These are phyloP conservation scores for Mycena capillaripes DNA, from an alignment of 768 basidiomycete species.

Conservation along the genomic window DNA sequence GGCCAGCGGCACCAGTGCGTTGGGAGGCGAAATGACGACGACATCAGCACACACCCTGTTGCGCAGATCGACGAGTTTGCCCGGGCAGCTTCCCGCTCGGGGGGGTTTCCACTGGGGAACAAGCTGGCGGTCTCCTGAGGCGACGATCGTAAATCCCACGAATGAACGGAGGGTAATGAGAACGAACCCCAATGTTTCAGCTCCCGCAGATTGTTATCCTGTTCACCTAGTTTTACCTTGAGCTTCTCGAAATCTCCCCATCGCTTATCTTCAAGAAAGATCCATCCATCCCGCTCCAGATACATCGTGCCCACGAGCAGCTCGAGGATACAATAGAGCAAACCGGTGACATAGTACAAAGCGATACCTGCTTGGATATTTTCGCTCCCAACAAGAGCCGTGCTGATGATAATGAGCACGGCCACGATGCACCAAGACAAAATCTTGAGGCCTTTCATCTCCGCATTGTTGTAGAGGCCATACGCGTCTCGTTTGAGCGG, in stretches of 20 bases:
- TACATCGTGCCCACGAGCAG: slow-evolving; percentile 3
- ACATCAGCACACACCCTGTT: not conserved
- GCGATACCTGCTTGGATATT: not conserved
- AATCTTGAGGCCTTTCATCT: slow-evolving; percentile 11
- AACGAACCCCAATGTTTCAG: slow-evolving; percentile 31
- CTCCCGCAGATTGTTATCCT: slow-evolving; percentile 18
- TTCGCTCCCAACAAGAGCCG: not conserved
- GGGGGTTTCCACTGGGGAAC: slow-evolving; percentile 19
- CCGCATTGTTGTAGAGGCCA: slow-evolving; percentile 14
- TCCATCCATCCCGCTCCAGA: slow-evolving; percentile 2
- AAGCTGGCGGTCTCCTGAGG: slow-evolving; percentile 13
- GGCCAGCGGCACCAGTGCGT: slow-evolving; percentile 14
- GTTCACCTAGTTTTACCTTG: not conserved
- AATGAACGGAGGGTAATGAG: not conserved
- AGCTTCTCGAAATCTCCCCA: not conserved
- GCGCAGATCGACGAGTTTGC: slow-evolving; percentile 10
- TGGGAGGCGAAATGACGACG: not conserved
- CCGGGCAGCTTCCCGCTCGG: not conserved
- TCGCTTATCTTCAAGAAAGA: not conserved
- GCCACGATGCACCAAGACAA: not conserved
- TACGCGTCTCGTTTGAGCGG: slow-evolving; percentile 8
- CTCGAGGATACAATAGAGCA: not conserved
- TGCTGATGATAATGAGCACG: not conserved
- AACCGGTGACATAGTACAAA: not conserved
- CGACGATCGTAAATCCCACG: not conserved